phyloP scores from a whole-genome alignment of 2,329 filamentous ascomycete genomes.

The Remersonia thermophila region DNA sequence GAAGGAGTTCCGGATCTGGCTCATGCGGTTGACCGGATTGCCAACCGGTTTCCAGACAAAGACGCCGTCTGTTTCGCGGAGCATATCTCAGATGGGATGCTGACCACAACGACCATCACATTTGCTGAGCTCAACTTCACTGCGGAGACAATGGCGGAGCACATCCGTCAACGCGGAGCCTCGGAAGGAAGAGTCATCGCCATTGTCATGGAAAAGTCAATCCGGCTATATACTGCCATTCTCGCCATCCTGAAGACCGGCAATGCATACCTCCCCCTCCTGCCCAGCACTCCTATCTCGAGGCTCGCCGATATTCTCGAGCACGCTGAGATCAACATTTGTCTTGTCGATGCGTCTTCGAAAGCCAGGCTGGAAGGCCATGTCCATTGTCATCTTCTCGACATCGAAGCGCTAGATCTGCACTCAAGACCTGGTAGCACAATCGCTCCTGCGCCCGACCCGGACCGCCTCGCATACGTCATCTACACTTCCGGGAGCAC shows the following conservation, averaged over 20 bases:
- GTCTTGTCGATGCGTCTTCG: constrained; percentile 28
- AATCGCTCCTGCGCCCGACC: constrained; percentile 25
- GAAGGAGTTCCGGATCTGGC: constrained; percentile 33
- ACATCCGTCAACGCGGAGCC: constrained; percentile 36
- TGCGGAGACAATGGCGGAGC: constrained; percentile 51
- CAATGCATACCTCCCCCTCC: constrained; percentile 67
- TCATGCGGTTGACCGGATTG: constrained; percentile 42
- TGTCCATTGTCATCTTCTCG: constrained; percentile 18
- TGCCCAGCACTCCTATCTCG: constrained; percentile 60
- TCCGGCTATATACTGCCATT: constrained; percentile 59
- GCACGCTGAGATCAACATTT: constrained; percentile 41
- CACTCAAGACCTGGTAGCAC: constrained; percentile 25
- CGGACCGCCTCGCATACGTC: constrained; percentile 54
- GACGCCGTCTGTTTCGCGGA: constrained; percentile 54
- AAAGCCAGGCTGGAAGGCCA: constrained; percentile 9
- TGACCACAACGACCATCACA: constrained; percentile 35
- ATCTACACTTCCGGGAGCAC: constrained; percentile 80
- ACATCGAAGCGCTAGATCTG: constrained; percentile 21
- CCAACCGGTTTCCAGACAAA: constrained; percentile 33
- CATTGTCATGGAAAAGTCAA: constrained; percentile 66
- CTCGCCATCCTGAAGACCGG: constrained; percentile 64
- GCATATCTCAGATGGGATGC: constrained; percentile 27
- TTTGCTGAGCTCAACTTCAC: constrained; percentile 52
- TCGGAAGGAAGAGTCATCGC: constrained; percentile 49
- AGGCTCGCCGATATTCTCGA: constrained; percentile 47